Conservation (phyloP, 2,329 filamentous ascomycete genomes). For the Hawksworthiomyces lignivorus region DNA sequence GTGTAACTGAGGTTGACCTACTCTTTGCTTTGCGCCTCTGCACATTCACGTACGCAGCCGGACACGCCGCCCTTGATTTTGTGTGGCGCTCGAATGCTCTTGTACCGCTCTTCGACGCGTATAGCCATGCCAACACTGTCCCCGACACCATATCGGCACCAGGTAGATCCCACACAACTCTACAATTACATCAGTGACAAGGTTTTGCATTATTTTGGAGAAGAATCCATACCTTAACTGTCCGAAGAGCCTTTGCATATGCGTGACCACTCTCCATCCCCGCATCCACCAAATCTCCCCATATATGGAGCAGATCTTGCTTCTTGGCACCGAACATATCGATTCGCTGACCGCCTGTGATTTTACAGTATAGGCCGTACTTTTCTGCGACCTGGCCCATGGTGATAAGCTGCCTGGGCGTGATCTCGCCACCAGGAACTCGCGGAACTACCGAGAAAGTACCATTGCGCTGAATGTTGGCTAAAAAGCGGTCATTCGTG, state of each 20-base stretch:
- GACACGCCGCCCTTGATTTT: constrained; percentile 89
- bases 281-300: constrained; percentile 70
- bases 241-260: constrained; percentile 81
- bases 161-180: constrained; percentile 83
- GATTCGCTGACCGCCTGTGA: constrained; percentile 85
- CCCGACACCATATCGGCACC: constrained; percentile 83
- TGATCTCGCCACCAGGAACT: constrained; percentile 79
- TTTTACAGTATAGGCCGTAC: constrained; percentile 81
- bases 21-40: constrained; percentile 90
- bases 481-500: constrained; percentile 82
- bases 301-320: constrained; percentile 75
- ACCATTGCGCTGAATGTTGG: constrained; percentile 85
- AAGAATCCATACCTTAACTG: constrained; percentile 52
- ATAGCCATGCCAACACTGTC: constrained; percentile 90
- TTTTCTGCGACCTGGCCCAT: constrained; percentile 81
- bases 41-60: constrained; percentile 87
- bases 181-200: too few species aligned
- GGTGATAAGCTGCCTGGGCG: constrained; percentile 72
- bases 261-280: constrained; percentile 89
- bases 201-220: too few species aligned
- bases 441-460: constrained; percentile 85
- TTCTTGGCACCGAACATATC: constrained; percentile 90
- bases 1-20: constrained; percentile 31
- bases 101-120: constrained; percentile 80
- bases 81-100: constrained; percentile 80